Base-by-base conservation (phyloP, 2,329 filamentous ascomycete species). In the Ceratocystis smalleyi region DNA sequence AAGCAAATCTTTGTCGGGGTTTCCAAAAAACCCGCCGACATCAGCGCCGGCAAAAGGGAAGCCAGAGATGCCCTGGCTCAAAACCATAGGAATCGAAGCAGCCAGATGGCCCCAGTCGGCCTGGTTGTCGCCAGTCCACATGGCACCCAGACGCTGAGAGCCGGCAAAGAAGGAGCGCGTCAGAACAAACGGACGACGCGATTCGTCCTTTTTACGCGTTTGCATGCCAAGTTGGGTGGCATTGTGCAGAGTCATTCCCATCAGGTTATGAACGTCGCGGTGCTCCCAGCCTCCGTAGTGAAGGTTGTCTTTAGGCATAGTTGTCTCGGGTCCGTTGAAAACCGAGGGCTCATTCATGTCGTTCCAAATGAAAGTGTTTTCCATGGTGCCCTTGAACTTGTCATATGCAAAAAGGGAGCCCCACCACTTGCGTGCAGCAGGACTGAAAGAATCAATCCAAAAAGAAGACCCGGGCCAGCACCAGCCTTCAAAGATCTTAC, bases 261-360 rank as follows among this genome's bases (percentile, higher is more conserved):
- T 94, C 70, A 97, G 73, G 75, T 99, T 97, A 79, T 99, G 94
- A 4, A 99, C 77, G 72, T 99, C 94, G 68, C 94, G 88, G 73
- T 99, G 94, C 74, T 99, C 94, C 94, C 94, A 99, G 71, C 87
- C 83, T 62, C 83, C 91, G 71, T 88, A 77, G 73, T 99, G 94
- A 35, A 99, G 75, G 73, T 99, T 99, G 77, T 99, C 94, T 76
- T 96, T 96, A 67, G 94, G 94, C 91, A 97, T 97, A 4, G 92
- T 97, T 2, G 91, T 95, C 75, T 99, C 94, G 0, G 94, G 94
- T 0, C 94, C 94, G 73, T 97, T 97, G 79, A 99, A 99, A 1
- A 99, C 94, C 0, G 94, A 97, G 0, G 94, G 94, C 77, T 99
- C 94, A 72, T 96, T 97, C 94, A 99, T 99, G 74, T 99, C 94